Base-by-base conservation (phyloP, 75 land plant species). In the Sequoiadendron giganteum region DNA sequence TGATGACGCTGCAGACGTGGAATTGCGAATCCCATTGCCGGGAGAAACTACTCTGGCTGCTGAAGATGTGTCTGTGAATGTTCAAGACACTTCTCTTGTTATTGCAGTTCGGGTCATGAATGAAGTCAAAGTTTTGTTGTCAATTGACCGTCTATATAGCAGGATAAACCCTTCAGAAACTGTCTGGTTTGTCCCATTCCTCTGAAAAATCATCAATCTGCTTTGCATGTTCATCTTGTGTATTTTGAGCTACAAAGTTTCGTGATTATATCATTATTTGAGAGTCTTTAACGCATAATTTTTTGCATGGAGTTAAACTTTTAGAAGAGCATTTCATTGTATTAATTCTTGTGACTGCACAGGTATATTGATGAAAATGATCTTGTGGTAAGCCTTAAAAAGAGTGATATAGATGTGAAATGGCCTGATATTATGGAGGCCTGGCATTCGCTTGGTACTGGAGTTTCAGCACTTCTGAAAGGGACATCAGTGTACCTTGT, bases 361-460 rank as follows among this genome's bases (percentile, higher is more conserved):
- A 98, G 99, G 99, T 98, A 90, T 81, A 91, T 98, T 61, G 99
- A 98, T 92, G 97, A 97, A 49, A 91, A 94, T 77, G 94, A 96
- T 86, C 75, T 98, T 40, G 99, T 97, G 34, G 85, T 98, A n/a
- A 97, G 91, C 90, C 88, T 98, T 88, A 95, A 95, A 86, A 98
- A 98, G 91, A 88, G 86, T 40, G 94, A 98, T 78, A 88, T 84
- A 13, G 96, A 96, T 28, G 82, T 94, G 84, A 89, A 89, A 87
- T 98, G 99, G 99, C 99, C 99, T n/a, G 98, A 93, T 85, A 89
- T 98, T 85, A 82, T 91, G 56, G 98, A 98, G 87, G 92, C 95
- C 11, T 98, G 98, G 99, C 92, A 90, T 43, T 94, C 96, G 48
- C 88, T 98, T 16, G 52, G 93, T 56, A 87, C 61, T 65, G 99